Conservation (phyloP, 495 filamentous ascomycete species). For the Staphylotrichum tortipilum region DNA sequence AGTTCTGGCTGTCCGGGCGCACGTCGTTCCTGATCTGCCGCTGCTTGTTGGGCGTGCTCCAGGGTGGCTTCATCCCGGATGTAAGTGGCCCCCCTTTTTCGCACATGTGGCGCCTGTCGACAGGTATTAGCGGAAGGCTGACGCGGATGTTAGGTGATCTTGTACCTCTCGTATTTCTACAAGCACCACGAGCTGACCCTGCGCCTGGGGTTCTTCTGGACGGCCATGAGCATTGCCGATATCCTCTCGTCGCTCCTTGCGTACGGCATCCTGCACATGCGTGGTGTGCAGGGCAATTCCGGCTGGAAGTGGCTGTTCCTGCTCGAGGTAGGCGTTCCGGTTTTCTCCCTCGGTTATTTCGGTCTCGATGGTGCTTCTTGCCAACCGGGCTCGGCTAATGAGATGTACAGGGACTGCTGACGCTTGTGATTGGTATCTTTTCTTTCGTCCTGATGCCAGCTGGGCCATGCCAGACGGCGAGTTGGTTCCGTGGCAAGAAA, state of each 20-base stretch:
- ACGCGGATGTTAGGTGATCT: constrained; percentile 22
- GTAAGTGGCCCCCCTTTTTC: constrained; percentile 9
- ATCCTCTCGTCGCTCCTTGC: constrained; percentile 64
- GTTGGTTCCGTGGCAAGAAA: constrained; percentile 58
- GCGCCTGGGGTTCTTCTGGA: constrained; percentile 49
- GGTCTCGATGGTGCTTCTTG: too few relatives aligned
- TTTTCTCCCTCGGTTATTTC: too few relatives aligned
- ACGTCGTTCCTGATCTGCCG: constrained; percentile 55
- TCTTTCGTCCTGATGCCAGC: constrained; percentile 63
- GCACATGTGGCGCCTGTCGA: background rate
- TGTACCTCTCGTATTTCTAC: constrained; percentile 68
- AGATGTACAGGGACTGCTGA: constrained; percentile 36
- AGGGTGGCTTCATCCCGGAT: constrained; percentile 61
- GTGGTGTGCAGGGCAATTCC: constrained; percentile 45
- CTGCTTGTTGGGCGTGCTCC: constrained; percentile 60
- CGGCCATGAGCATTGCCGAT: constrained; percentile 53
- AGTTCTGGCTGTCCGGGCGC: constrained; percentile 57
- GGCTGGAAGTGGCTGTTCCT: constrained; percentile 54
- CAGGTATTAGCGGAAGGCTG: background rate
- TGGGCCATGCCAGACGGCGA: constrained; percentile 61
- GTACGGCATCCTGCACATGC: constrained; percentile 62
- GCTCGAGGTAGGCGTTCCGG: constrained; percentile 14
- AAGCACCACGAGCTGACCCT: constrained; percentile 54
- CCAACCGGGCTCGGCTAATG: background rate
- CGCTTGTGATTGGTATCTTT: constrained; percentile 54